Base-by-base conservation (phyloP, 2,329 filamentous ascomycete species). In the Claviceps pusilla region DNA sequence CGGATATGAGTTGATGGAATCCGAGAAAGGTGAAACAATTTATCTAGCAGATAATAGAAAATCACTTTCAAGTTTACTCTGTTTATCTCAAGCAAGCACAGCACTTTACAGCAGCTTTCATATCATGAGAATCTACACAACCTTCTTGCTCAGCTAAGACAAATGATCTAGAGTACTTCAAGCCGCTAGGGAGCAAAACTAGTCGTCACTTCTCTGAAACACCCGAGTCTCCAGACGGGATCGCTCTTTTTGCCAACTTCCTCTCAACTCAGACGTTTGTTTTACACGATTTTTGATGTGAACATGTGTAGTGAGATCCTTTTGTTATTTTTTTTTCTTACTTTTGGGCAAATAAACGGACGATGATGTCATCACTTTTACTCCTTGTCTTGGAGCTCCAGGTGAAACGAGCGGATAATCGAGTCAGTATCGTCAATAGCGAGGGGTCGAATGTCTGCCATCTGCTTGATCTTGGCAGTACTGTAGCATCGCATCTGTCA, bases 361-460 rank as follows among this genome's bases (percentile, higher is more conserved):
- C n/a, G 33, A 24, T 35, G 41, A 14, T 10, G 3, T 28, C 12
- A 9, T 5, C 5, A 16, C 3, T 16, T 7, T 12, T 42, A 14
- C 24, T 33, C 11, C 50, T 51, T 12, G 11, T 35, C 28, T 42
- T 61, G 56, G 28, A 73, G 65, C 43, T 64, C 68, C 29, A 71
- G 59, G 72, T 94, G 84, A 75, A 86, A 93, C 49, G 81, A 81
- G 56, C 87, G 79, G 68, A 95, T 94, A 60, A 95, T 90, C 33
- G 80, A 84, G 71, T 95, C 89, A 16, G 87, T 84, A 66, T 96
- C 90, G 68, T 96, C 90, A 59, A 95, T 83, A 55, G 87, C 86
- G 60, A 95, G 84, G 54, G 86, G 86, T 59, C 88, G 77, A 51
- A 95, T 83, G 63, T 95, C 89, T 48, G 89, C 89, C 68, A 95